These are phyloP conservation scores for Solanum hybrid DNA, from an alignment of 305 asterid species.

Conservation along the genomic window DNA sequence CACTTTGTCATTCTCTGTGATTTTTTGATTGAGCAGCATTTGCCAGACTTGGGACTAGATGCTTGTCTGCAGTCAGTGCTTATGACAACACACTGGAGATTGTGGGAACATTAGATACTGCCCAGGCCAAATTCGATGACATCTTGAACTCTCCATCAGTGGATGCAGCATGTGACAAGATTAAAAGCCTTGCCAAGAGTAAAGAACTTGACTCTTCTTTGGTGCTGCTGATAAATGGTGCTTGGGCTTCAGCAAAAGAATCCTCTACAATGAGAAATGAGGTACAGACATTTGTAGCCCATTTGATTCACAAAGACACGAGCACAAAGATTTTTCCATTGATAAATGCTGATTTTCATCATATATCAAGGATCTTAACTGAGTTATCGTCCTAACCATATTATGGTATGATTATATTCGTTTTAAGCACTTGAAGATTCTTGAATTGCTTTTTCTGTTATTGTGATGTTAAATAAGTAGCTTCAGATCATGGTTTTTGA, in stretches of 20 bases:
- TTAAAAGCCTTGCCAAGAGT: slow-evolving; percentile 73
- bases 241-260: slow-evolving; percentile 89
- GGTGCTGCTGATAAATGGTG: slow-evolving; percentile 77
- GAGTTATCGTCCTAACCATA: background rate
- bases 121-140: slow-evolving; percentile 80
- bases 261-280: slow-evolving; percentile 73
- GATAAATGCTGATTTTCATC: background rate
- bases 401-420: background rate
- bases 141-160: slow-evolving; percentile 73
- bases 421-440: background rate
- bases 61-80: slow-evolving; percentile 90
- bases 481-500: background rate
- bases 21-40: slow-evolving; percentile 44
- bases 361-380: background rate
- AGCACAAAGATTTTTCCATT: background rate
- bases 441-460: background rate
- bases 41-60: slow-evolving; percentile 84
- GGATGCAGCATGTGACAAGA: slow-evolving; percentile 83
- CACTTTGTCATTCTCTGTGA: background rate
- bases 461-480: background rate
- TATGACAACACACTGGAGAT: slow-evolving; percentile 87
- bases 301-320: slow-evolving; percentile 40
- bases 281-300: slow-evolving; percentile 26
- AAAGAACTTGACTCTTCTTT: slow-evolving; percentile 89
- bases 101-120: slow-evolving; percentile 72